Conservation (phyloP, 495 filamentous ascomycete species). For the Neurospora discreta region DNA sequence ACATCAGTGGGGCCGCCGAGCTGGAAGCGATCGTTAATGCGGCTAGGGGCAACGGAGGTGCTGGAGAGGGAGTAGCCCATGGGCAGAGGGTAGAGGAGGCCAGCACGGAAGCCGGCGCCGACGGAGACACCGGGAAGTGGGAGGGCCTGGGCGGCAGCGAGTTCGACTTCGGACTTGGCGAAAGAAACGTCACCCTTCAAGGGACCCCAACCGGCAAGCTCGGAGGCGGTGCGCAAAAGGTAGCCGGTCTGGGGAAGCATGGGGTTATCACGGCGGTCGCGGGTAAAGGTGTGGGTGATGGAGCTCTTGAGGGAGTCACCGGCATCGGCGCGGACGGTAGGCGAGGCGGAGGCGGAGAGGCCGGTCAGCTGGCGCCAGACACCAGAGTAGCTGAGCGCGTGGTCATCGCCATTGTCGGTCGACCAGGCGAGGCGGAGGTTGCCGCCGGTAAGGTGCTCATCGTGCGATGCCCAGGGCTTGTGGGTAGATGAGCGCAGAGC, state of each 20-base stretch:
- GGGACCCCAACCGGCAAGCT: constrained; percentile 77
- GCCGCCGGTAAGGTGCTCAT: constrained; percentile 76
- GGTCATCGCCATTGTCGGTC: constrained; percentile 31
- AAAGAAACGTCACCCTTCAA: constrained; percentile 85
- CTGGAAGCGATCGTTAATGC: constrained; percentile 87
- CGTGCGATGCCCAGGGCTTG: constrained; percentile 86
- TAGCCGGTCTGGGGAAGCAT: constrained; percentile 75
- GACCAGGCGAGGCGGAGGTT: constrained; percentile 65
- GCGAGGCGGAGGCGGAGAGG: constrained; percentile 60
- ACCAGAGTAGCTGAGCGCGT: constrained; percentile 63
- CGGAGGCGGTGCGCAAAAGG: constrained; percentile 60
- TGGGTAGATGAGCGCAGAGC: constrained; percentile 68
- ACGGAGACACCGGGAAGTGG: constrained; percentile 59
- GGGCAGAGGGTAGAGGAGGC: constrained; percentile 47
- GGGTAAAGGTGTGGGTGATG: constrained; percentile 67
- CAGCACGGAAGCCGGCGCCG: constrained; percentile 38
- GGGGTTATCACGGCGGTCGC: constrained; percentile 68
- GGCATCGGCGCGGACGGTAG: constrained; percentile 69
- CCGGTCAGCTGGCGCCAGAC: constrained; percentile 83
- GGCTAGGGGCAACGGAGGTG: constrained; percentile 43
- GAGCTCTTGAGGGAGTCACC: constrained; percentile 87
- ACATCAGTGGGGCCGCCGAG: constrained; percentile 93
- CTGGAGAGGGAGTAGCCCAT: constrained; percentile 46
- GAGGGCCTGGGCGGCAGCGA: constrained; percentile 61
- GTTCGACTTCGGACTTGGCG: constrained; percentile 75